Conservation (phyloP, 2,329 filamentous ascomycete species). For the Neospermospora avenae region DNA sequence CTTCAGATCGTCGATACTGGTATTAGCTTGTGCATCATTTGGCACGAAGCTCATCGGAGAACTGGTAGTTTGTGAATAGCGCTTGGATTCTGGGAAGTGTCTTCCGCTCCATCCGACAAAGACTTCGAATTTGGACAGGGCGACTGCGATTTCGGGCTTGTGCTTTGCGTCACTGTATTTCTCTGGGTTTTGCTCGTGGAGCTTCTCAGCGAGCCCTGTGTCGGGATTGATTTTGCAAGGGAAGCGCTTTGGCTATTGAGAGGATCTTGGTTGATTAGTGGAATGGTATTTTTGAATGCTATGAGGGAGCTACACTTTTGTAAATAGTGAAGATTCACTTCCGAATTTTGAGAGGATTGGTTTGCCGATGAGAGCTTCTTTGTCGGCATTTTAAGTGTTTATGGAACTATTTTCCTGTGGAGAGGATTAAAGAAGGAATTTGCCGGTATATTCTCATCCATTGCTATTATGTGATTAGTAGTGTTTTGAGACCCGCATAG, state of each 20-base stretch:
- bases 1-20: conserved; percentile 55
- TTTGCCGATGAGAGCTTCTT: conserved; percentile 61
- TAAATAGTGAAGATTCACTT: conserved; percentile 64
- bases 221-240: conserved; percentile 73
- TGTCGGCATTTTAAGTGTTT: conserved; percentile 60
- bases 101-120: conserved; percentile 77
- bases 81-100: conserved; percentile 56
- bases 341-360: conserved; percentile 59
- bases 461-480: conserved; percentile 20
- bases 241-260: conserved; percentile 72
- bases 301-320: conserved; percentile 46
- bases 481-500: background rate
- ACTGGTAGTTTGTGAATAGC: conserved; percentile 44
- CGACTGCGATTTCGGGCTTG: conserved; percentile 77
- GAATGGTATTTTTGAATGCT: background rate
- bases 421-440: conserved; percentile 61
- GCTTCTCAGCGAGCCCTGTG: conserved; percentile 59
- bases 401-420: conserved; percentile 60
- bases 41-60: conserved; percentile 23
- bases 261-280: conserved; percentile 48
- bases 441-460: conserved; percentile 70
- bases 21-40: conserved; percentile 37
- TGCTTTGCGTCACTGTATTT: conserved; percentile 71
- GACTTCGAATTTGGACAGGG: conserved; percentile 67
- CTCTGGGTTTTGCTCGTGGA: conserved; percentile 61